phyloP scores from a whole-genome alignment of 345 rosid genomes.

The Hypericum perforatum region DNA sequence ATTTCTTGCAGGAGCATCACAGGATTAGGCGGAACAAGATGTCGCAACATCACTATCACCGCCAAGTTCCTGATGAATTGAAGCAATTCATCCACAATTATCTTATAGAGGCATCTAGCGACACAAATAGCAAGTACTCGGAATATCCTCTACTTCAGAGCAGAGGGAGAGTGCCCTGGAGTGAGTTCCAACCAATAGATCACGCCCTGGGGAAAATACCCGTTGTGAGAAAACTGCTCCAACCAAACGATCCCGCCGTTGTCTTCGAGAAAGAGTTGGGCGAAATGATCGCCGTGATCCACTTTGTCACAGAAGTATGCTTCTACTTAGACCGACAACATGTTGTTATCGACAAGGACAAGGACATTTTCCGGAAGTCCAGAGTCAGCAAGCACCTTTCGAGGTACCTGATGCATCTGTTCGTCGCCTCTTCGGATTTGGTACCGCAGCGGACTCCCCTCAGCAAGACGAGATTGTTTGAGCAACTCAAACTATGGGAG shows the following conservation, averaged over 20 bases:
- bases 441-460: conserved; percentile 14
- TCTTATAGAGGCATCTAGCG: background rate
- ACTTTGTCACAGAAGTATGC: conserved; percentile 21
- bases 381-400: conserved; percentile 11
- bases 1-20: conserved; percentile 1
- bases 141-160: conserved; percentile 2
- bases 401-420: conserved; percentile 15
- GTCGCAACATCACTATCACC: background rate
- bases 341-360: background rate
- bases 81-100: background rate
- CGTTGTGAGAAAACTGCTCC: too few species aligned
- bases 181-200: too few species aligned
- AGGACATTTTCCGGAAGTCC: background rate
- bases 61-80: background rate
- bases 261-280: conserved; percentile 11
- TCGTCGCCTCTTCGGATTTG: conserved; percentile 16
- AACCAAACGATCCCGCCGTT: too few species aligned
- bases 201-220: too few species aligned
- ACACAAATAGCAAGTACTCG: background rate
- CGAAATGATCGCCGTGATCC: conserved; percentile 24
- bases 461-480: too few species aligned
- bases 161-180: background rate
- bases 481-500: too few species aligned
- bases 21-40: background rate
- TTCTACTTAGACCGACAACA: background rate